Evolutionary conservation across 1,139 yeast genomes (phyloP).

Genomic region (Fermentozyma sake): DNA sequence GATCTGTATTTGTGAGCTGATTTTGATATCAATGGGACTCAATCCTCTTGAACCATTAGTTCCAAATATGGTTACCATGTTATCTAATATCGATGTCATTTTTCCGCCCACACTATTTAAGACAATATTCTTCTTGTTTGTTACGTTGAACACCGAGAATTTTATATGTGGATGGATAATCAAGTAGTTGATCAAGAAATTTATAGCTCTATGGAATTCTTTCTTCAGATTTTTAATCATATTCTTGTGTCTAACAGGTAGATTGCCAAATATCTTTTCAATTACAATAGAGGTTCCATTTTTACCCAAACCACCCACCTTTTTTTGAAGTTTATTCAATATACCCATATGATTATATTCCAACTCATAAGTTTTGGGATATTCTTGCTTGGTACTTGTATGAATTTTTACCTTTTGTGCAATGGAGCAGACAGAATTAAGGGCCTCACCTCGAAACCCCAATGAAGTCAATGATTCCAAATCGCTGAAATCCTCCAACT

Average conservation of each 20-base stretch:
- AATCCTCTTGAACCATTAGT: conserved; percentile 57
- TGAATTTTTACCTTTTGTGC: conserved; percentile 45
- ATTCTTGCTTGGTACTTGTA: conserved; percentile 48
- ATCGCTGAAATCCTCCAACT: conserved; percentile 56
- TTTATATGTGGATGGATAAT: conserved; percentile 55
- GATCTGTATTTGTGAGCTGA: conserved; percentile 23
- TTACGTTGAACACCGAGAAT: conserved; percentile 54
- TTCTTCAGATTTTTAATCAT: conserved; percentile 62
- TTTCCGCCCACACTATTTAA: conserved; percentile 47
- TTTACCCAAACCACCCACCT: conserved; percentile 31
- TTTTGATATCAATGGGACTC: conserved; percentile 36
- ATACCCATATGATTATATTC: conserved; percentile 52
- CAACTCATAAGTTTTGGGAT: conserved; percentile 57
- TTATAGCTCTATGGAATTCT: conserved; percentile 66
- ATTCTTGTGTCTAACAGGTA: conserved; percentile 76
- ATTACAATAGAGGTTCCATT: conserved; percentile 59
- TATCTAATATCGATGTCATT: conserved; percentile 36
- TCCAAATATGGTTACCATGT: conserved; percentile 68
- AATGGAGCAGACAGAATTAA: conserved; percentile 66
- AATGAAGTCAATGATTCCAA: conserved; percentile 49
- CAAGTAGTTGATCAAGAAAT: conserved; percentile 63
- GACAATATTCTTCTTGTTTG: conserved; percentile 45
- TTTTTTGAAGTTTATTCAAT: conserved; percentile 26
- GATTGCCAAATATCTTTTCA: conserved; percentile 49
- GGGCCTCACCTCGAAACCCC: conserved; percentile 86